Percentiles rank a stretch among this genome's conserved stretches.
These are phyloP conservation scores for Neonectria coccinea DNA, from an alignment of 2,329 filamentous ascomycete species.

Conservation along the genomic window DNA sequence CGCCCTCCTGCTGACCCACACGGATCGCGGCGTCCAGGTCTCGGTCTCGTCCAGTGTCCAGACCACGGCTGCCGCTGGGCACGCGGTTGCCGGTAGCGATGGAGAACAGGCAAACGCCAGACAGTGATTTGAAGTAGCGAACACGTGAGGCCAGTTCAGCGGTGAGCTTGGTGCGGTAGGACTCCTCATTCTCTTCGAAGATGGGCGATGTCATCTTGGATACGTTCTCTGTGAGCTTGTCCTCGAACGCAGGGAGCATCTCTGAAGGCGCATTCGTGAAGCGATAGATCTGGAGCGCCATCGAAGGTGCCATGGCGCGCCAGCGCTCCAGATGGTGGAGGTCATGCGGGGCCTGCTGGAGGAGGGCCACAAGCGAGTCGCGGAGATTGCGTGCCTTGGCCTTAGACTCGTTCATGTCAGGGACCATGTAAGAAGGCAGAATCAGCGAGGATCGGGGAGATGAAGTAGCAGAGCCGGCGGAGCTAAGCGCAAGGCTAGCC, in stretches of 20 bases:
- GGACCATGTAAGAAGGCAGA: conserved; percentile 53
- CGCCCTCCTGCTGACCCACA: conserved; percentile 63
- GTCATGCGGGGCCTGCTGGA: conserved; percentile 62
- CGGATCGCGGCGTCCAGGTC: conserved; percentile 52
- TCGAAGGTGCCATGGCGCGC: conserved; percentile 63
- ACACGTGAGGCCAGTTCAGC: conserved; percentile 62
- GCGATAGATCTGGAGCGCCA: conserved; percentile 71
- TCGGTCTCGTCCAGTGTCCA: conserved; percentile 48
- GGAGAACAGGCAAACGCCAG: conserved; percentile 66
- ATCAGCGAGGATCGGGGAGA: conserved; percentile 63
- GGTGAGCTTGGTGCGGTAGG: conserved; percentile 63
- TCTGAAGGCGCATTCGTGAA: conserved; percentile 63
- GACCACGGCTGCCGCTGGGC: conserved; percentile 52
- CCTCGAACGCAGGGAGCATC: conserved; percentile 61
- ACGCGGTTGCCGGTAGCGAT: conserved; percentile 65
- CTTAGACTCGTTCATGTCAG: conserved; percentile 56
- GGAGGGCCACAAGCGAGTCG: conserved; percentile 64
- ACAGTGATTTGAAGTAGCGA: conserved; percentile 64
- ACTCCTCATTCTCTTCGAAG: conserved; percentile 62
- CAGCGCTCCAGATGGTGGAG: conserved; percentile 60
- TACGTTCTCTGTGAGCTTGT: conserved; percentile 60
- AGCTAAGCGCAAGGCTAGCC: conserved; percentile 64
- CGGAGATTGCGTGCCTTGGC: conserved; percentile 62
- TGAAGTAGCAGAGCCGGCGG: conserved; percentile 60
- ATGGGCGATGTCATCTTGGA: conserved; percentile 57